Evolutionary conservation across 805 yeast genomes (phyloP).

Genomic region (Barnettozyma populi): DNA sequence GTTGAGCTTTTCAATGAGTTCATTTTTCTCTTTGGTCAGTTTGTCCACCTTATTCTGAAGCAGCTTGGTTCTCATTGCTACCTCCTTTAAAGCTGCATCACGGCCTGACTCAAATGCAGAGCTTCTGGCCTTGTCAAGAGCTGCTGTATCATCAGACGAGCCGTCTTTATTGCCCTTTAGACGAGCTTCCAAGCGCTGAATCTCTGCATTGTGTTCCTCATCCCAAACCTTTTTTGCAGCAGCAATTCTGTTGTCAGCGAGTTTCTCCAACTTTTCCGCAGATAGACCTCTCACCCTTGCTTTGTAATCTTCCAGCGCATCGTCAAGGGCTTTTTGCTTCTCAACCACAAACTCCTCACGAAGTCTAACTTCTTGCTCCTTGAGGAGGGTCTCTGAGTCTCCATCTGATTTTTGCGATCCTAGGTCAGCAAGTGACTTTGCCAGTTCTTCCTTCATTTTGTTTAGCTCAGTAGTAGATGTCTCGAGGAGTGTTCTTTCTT

Average conservation of each 20-base stretch:
- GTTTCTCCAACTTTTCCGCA: slow-evolving; percentile 28
- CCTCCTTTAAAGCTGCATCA: slow-evolving; percentile 25
- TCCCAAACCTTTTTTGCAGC: slow-evolving; percentile 25
- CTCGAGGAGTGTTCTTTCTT: slow-evolving; percentile 1
- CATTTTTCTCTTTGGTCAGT: slow-evolving; percentile 33
- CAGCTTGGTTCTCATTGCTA: slow-evolving; percentile 35
- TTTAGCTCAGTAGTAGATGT: slow-evolving; percentile 16
- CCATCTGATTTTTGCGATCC: slow-evolving; percentile 9
- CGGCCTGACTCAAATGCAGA: slow-evolving; percentile 20
- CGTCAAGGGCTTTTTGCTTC: slow-evolving; percentile 18
- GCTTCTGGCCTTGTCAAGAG: slow-evolving; percentile 23
- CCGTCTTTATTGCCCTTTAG: slow-evolving; percentile 8
- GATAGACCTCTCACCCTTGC: slow-evolving; percentile 34
- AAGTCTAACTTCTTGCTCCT: slow-evolving; percentile 20
- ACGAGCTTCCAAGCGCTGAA: slow-evolving; percentile 25
- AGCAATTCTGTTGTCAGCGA: slow-evolving; percentile 25
- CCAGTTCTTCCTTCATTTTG: slow-evolving; percentile 15
- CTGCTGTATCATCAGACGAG: neutral
- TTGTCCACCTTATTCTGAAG: slow-evolving; percentile 37
- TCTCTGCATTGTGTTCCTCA: slow-evolving; percentile 25
- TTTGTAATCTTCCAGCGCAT: slow-evolving; percentile 24
- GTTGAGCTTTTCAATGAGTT: slow-evolving; percentile 26
- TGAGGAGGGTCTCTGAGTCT: slow-evolving; percentile 9
- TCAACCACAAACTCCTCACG: slow-evolving; percentile 26
- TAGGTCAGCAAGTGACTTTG: slow-evolving; percentile 8